Conservation (phyloP, 192 early-diverging fungal species). For the Umbelopsis vinacea region DNA sequence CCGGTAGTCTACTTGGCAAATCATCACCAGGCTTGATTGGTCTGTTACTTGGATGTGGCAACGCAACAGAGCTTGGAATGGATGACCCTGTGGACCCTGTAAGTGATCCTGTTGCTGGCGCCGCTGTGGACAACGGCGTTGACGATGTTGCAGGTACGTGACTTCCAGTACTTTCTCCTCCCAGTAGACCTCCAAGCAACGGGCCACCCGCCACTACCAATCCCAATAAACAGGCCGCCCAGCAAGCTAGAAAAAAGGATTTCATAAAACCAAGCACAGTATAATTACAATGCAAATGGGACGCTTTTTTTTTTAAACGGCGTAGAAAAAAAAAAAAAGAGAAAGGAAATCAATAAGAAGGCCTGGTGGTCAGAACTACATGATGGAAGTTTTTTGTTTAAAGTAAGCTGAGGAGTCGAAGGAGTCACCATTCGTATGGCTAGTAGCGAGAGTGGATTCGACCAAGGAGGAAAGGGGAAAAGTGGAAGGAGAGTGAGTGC, state of each 20-base stretch:
- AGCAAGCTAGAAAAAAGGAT: neutral
- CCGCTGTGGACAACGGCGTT: neutral
- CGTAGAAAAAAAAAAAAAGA: neutral
- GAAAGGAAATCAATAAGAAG: neutral
- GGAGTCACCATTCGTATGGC: conserved; percentile 4
- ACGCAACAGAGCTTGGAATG: neutral
- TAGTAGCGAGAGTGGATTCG: neutral
- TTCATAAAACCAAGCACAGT: neutral
- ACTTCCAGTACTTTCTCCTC: neutral
- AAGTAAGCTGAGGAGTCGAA: neutral
- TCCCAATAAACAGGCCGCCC: neutral
- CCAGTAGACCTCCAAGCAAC: neutral
- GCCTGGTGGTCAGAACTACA: neutral
- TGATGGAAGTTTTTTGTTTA: too few species aligned
- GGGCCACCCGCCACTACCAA: neutral
- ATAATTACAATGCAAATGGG: neutral
- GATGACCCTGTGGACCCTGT: neutral
- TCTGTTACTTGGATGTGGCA: neutral
- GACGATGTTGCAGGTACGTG: neutral
- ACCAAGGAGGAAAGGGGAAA: neutral
- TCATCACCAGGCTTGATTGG: neutral
- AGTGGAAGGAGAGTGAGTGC: neutral
- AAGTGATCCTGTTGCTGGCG: neutral
- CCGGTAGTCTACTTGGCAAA: neutral
- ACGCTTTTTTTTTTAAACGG: neutral